Percentiles rank a stretch among this genome's conserved stretches.
Evolutionary conservation across 768 basidiomycete genomes (phyloP).

Genomic region (Vishniacozyma victoriae): DNA sequence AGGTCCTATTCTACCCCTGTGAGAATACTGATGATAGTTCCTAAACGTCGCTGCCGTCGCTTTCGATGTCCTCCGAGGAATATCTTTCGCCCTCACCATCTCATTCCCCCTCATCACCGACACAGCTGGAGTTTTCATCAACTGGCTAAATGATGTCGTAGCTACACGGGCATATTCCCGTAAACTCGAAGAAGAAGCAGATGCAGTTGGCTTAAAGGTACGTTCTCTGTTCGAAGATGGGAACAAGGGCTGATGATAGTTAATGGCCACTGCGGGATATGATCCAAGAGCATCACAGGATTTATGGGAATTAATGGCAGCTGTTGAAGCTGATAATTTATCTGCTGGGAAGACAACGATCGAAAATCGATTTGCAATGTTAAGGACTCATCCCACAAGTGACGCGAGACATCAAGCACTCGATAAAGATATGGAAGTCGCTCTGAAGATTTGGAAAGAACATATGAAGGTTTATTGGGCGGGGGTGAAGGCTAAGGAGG

Average conservation of each 20-base stretch:
- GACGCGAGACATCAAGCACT: constrained; percentile 42
- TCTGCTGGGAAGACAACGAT: constrained; percentile 35
- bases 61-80: constrained; percentile 51
- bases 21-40: constrained; percentile 34
- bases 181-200: constrained; percentile 52
- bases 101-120: constrained; percentile 51
- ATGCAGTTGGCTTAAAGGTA: constrained; percentile 49
- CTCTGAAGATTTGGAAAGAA: constrained; percentile 30
- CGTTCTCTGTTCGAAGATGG: constrained; percentile 5
- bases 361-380: constrained; percentile 44
- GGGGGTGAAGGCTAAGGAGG: not conserved
- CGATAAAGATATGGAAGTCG: constrained; percentile 27
- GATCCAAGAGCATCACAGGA: constrained; percentile 48
- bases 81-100: constrained; percentile 49
- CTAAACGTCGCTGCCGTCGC: constrained; percentile 49
- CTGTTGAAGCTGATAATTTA: constrained; percentile 48
- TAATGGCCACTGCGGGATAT: constrained; percentile 52
- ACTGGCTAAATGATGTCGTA: constrained; percentile 48
- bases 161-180: constrained; percentile 49
- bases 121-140: constrained; percentile 48
- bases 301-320: constrained; percentile 51
- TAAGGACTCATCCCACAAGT: constrained; percentile 51
- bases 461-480: not conserved
- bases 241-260: not conserved
- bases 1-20: constrained; percentile 1